Evolutionary conservation across 2,329 filamentous ascomycete species (phyloP), one percentile per base, ranked within the genome.

Genomic region (Exophiala lecanii-corni): DNA sequence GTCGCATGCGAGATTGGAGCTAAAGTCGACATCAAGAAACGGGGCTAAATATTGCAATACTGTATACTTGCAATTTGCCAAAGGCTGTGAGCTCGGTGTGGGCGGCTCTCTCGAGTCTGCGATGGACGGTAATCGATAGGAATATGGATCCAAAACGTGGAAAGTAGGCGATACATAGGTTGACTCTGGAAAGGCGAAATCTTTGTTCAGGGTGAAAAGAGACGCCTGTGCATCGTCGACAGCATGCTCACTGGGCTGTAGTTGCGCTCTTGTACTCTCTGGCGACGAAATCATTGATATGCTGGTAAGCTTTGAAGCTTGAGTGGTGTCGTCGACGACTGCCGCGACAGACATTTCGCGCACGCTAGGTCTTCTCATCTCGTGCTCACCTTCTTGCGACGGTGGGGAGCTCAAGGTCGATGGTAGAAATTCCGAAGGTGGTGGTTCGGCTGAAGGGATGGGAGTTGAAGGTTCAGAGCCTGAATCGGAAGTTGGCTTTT

Each of bases 1-100:
- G 18, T 73, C 66, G 39, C 67, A 72, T 0, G 71, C 71, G 2
- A 71, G 41, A 9, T 31, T 44, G 12, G 41, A 46, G 15, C 50
- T 41, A 32, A 53, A 50, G 13, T 53, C 47, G 13, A 35, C 26
- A 31, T 53, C 50, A 12, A 48, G 12, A 20, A 53, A 53, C 9
- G 50, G 50, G 4, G 44, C 47, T n/a, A 53, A 26, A 19, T 41
- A 50, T 15, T 50, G 50, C 18, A 53, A 19, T n/a, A 53, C 44
- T 1, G 44, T 35, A 32, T 53, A 53, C 23, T 42, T 40, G 39
- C 47, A 53, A 21, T 45, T 35, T 2, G 31, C 41, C 18, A 50
- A 39, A 4, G 50, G 23, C 31, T 49, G 44, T 19, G 47, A 42
- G 25, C 15, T 45, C 7, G 50, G 50, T 19, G 50, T 53, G 4